Evolutionary conservation across 148 eudicot genomes (phyloP).

Genomic region (Rhododendron kiyosumense): DNA sequence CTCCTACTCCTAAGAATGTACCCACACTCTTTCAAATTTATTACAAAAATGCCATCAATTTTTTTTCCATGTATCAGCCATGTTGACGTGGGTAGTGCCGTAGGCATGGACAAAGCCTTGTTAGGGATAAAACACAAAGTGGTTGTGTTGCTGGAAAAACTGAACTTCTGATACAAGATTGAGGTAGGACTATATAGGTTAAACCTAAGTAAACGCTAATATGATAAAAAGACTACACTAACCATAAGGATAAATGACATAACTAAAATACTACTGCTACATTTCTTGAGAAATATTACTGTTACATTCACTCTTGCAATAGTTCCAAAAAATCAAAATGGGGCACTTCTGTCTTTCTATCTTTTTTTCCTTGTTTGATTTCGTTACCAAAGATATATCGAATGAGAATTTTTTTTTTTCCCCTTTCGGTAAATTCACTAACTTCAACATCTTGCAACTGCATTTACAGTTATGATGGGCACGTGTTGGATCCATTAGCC

Average conservation of each 20-base stretch:
- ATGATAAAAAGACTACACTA: not conserved
- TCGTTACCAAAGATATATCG: not conserved
- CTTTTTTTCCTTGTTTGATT: not conserved
- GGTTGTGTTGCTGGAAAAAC: not conserved
- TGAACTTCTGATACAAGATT: not conserved
- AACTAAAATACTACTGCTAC: not conserved
- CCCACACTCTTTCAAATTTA: too few relatives aligned
- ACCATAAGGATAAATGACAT: not conserved
- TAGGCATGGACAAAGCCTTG: too few relatives aligned
- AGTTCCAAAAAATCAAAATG: not conserved
- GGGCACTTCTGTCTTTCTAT: not conserved
- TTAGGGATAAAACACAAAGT: not conserved
- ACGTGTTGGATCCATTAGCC: slow-evolving; percentile 83
- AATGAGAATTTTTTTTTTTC: not conserved
- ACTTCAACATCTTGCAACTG: not conserved
- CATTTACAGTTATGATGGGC: slow-evolving; percentile 71
- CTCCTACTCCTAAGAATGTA: too few relatives aligned
- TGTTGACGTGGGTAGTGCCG: too few relatives aligned
- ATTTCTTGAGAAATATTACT: not conserved
- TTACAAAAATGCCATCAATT: too few relatives aligned
- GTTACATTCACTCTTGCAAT: not conserved
- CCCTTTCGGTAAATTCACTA: not conserved
- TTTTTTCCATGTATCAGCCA: too few relatives aligned
- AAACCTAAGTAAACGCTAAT: not conserved
- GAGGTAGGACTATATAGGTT: not conserved